Conservation (phyloP, 345 rosid species). For the Brassica juncea region DNA sequence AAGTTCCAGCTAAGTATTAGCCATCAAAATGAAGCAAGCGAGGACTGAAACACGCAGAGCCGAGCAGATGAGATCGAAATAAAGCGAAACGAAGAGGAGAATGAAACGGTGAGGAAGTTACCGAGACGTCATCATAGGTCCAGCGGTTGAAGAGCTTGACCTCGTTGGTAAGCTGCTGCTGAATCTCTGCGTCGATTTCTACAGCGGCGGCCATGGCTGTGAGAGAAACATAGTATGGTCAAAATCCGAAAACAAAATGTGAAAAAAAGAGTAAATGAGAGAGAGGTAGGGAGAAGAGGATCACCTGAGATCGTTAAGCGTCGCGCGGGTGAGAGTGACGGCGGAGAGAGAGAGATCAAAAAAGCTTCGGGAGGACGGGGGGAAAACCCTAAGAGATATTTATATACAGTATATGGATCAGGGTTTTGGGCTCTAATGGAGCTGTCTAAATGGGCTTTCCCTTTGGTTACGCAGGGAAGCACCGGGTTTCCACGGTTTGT, state of each 20-base stretch:
- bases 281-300: neutral
- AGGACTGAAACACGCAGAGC: neutral
- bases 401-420: conserved; percentile 10
- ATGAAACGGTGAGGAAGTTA: conserved; percentile 11
- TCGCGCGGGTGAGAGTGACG: conserved; percentile 35
- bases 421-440: conserved; percentile 28
- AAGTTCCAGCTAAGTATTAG: neutral
- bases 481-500: conserved; percentile 8
- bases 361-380: conserved; percentile 13
- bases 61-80: neutral
- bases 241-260: neutral
- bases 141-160: conserved; percentile 83
- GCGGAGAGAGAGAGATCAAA: neutral
- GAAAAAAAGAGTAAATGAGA: neutral
- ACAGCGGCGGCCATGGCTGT: conserved; percentile 40
- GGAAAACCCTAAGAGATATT: conserved; percentile 24
- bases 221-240: conserved; percentile 13
- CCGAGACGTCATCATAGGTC: conserved; percentile 69
- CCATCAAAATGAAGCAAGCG: neutral
- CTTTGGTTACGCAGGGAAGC: conserved; percentile 6
- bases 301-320: conserved; percentile 33
- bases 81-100: neutral
- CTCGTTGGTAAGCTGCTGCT: conserved; percentile 45
- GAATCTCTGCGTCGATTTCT: conserved; percentile 32
- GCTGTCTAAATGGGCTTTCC: conserved; percentile 18